These are phyloP conservation scores for Alectoria sarmentosa DNA, from an alignment of 495 filamentous ascomycete species.

Conservation along the genomic window DNA sequence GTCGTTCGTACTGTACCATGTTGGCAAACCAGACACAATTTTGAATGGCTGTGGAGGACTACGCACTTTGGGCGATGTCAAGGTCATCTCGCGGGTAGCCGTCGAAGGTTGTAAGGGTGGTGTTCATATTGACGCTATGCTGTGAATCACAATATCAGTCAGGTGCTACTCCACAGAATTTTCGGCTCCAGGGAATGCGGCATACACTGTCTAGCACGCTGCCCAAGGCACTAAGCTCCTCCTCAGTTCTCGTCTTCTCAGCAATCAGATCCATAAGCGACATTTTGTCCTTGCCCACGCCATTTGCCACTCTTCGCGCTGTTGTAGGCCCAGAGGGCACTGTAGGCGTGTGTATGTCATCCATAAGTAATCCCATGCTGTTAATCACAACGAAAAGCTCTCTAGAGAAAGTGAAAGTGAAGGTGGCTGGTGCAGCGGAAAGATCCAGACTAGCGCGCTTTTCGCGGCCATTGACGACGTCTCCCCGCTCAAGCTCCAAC, in stretches of 20 bases:
- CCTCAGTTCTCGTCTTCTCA: slow-evolving; percentile 76
- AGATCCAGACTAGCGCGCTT: slow-evolving; percentile 12
- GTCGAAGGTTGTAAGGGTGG: slow-evolving; percentile 78
- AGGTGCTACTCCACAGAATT: not conserved
- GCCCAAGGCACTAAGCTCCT: slow-evolving; percentile 74
- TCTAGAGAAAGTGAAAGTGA: not conserved
- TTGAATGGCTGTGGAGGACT: slow-evolving; percentile 11
- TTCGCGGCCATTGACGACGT: slow-evolving; percentile 12
- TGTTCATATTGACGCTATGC: slow-evolving; percentile 94
- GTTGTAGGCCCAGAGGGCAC: slow-evolving; percentile 66
- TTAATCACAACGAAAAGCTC: not conserved
- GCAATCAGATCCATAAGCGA: slow-evolving; percentile 57
- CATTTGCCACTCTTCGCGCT: slow-evolving; percentile 42
- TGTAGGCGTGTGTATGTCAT: slow-evolving; percentile 67
- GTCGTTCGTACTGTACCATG: slow-evolving; percentile 70
- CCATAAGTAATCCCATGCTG: slow-evolving; percentile 49
- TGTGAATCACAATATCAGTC: slow-evolving; percentile 30
- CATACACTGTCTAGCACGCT: slow-evolving; percentile 78
- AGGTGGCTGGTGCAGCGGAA: not conserved
- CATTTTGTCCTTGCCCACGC: slow-evolving; percentile 45
- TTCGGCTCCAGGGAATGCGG: not conserved
- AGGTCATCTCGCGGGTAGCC: slow-evolving; percentile 91
- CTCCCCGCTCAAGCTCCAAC: slow-evolving; percentile 13
- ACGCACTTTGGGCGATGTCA: slow-evolving; percentile 87
- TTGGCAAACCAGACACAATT: slow-evolving; percentile 17